These are phyloP conservation scores for Globisporangium radiosum DNA, from an alignment of 352 stramenopile genomes.

Conservation along the genomic window DNA sequence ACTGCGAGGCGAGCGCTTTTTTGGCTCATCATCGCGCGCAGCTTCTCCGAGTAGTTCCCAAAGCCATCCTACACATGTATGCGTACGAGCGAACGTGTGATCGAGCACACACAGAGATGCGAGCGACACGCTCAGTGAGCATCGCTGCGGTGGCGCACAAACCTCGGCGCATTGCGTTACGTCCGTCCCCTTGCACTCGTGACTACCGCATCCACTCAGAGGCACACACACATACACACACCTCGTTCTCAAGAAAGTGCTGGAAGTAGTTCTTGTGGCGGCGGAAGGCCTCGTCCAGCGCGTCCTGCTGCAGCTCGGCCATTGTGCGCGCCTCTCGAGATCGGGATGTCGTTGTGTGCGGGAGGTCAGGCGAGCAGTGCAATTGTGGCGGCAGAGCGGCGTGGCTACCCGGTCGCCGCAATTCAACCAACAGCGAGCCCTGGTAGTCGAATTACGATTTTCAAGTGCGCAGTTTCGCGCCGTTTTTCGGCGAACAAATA, in stretches of 20 bases:
- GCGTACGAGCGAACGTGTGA: background rate
- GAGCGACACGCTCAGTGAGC: background rate
- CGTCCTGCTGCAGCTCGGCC: slow-evolving; percentile 82
- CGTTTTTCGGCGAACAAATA: background rate
- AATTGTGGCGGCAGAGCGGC: background rate
- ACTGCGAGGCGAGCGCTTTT: slow-evolving; percentile 73
- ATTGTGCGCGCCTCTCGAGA: background rate
- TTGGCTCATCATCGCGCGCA: slow-evolving; percentile 78
- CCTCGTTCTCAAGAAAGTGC: slow-evolving; percentile 73
- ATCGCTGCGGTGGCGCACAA: background rate
- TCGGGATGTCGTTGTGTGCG: background rate
- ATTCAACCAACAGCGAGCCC: background rate
- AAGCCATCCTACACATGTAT: slow-evolving; percentile 39
- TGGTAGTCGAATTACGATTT: background rate
- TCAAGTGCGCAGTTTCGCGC: background rate
- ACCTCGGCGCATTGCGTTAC: no score
- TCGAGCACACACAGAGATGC: background rate
- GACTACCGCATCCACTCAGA: no score
- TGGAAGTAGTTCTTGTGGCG: slow-evolving; percentile 88
- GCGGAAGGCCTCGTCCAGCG: slow-evolving; percentile 78
- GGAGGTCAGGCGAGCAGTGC: no score
- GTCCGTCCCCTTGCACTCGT: no score
- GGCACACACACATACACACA: slow-evolving; percentile 19
- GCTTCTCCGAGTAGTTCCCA: slow-evolving; percentile 74
- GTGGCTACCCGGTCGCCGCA: background rate